Conservation (phyloP, 2,329 filamentous ascomycete species). For the Cadophora gregata region DNA sequence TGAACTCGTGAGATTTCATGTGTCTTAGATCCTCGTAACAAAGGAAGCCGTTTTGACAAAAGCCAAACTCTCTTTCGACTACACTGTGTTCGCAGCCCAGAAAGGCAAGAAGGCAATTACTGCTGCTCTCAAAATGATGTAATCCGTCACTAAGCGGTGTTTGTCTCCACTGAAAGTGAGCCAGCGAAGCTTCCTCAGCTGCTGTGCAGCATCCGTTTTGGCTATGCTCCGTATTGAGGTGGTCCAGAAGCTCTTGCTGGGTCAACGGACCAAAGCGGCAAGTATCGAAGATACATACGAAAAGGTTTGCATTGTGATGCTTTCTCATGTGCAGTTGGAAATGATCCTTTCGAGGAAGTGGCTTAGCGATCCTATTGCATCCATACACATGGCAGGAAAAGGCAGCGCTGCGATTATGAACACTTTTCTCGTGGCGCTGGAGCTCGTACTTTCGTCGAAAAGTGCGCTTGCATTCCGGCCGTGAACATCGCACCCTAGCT, state of each 20-base stretch:
- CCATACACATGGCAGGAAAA: conserved; percentile 24
- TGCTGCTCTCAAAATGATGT: not conserved
- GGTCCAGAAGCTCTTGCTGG: conserved; percentile 13
- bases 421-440: conserved; percentile 18
- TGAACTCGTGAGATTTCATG: conserved; percentile 18
- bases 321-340: conserved; percentile 27
- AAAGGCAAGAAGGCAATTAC: conserved; percentile 24
- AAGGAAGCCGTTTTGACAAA: no score
- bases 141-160: conserved; percentile 5
- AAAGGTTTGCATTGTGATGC: conserved; percentile 12
- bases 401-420: conserved; percentile 15
- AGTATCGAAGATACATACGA: conserved; percentile 20
- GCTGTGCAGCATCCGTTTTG: not conserved
- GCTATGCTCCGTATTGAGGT: conserved; percentile 6
- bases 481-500: conserved; percentile 21
- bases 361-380: conserved; percentile 23
- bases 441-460: conserved; percentile 29
- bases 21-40: not conserved
- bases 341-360: conserved; percentile 26
- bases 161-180: not conserved
- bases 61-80: not conserved
- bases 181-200: not conserved
- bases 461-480: conserved; percentile 21
- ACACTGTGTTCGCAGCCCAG: conserved; percentile 17
- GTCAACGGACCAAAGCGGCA: conserved; percentile 21